Evolutionary conservation across 2,329 filamentous ascomycete species (phyloP), one percentile per base, ranked within the genome.

Genomic region (Epichloe bromicola): DNA sequence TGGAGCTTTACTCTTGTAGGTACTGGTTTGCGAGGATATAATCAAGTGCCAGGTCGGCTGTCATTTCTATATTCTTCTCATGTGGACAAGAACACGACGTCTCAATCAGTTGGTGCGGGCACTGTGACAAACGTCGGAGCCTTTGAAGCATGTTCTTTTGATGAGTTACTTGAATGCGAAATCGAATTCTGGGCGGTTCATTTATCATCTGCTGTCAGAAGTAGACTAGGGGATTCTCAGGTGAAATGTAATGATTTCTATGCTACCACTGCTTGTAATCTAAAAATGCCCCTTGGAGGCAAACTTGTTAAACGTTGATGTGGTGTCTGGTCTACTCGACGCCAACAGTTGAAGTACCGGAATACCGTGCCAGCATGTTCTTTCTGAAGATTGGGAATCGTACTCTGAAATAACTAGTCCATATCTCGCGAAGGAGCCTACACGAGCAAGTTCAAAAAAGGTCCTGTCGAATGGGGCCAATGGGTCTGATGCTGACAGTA

Each of bases 1-100:
- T 30, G 69, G 69, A 51, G 62, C 68, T 41, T 55, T 70, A 54
- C 55, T 71, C 43, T 60, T 72, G 59, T 72, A 70, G 66, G 42
- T 54, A 20, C 26, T 15, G n/a, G 11, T 20, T 26, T 26, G 19
- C 19, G 2, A 46, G 7, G 40, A 11, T 38, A 20, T n/a, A 20
- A 17, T 11, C 5, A 45, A 34, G 39, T 15, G 37, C n/a, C 37
- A 33, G 46, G 20, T 33, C n/a, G 15, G 20, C 44, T 49, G 19
- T 51, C 26, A 6, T 49, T 14, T 52, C 47, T 51, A 54, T 46
- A 47, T 52, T 47, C 50, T 42, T 51, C 53, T 48, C 52, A 33
- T 51, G 17, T 33, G 45, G 46, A 40, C 20, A 40, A 43, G 44
- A 49, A 53, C 19, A 36, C 41, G 51, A 11, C 17, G 8, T 45